Conservation (phyloP, 805 yeast genomes). For the Maudiozyma serrabonitensis region DNA sequence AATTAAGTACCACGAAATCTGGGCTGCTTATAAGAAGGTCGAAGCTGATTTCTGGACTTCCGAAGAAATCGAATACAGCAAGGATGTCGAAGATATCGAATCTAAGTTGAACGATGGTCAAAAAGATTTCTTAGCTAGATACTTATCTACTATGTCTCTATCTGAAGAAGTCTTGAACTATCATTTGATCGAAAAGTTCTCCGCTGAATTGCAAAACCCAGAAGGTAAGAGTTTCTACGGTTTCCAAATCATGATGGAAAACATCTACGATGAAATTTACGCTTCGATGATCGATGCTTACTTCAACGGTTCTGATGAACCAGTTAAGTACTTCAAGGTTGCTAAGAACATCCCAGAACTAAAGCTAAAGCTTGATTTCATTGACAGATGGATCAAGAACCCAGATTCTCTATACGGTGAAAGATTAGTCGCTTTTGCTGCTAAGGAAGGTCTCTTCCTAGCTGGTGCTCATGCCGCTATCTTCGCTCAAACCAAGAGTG, state of each 20-base stretch:
- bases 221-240: slow-evolving; percentile 98
- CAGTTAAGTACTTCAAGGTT: slow-evolving; percentile 81
- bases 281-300: slow-evolving; percentile 86
- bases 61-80: slow-evolving; percentile 90
- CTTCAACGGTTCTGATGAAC: slow-evolving; percentile 79
- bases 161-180: slow-evolving; percentile 95
- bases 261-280: slow-evolving; percentile 94
- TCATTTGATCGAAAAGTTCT: slow-evolving; percentile 90
- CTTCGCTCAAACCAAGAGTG: slow-evolving; percentile 95
- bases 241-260: slow-evolving; percentile 98
- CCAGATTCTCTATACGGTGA: slow-evolving; percentile 81
- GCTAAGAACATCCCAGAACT: slow-evolving; percentile 88
- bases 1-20: slow-evolving; percentile 90
- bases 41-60: slow-evolving; percentile 99
- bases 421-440: slow-evolving; percentile 94
- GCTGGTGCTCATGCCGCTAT: slow-evolving; percentile 95
- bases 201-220: slow-evolving; percentile 92
- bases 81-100: slow-evolving; percentile 86
- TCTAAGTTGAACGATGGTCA: slow-evolving; percentile 76
- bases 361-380: slow-evolving; percentile 94
- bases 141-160: slow-evolving; percentile 94
- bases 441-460: slow-evolving; percentile 96
- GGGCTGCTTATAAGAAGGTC: slow-evolving; percentile 97
- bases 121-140: slow-evolving; percentile 79
- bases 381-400: slow-evolving; percentile 88